Conservation (phyloP, 1,284 basidiomycete genomes). For the Marasmius tenuissimus region DNA sequence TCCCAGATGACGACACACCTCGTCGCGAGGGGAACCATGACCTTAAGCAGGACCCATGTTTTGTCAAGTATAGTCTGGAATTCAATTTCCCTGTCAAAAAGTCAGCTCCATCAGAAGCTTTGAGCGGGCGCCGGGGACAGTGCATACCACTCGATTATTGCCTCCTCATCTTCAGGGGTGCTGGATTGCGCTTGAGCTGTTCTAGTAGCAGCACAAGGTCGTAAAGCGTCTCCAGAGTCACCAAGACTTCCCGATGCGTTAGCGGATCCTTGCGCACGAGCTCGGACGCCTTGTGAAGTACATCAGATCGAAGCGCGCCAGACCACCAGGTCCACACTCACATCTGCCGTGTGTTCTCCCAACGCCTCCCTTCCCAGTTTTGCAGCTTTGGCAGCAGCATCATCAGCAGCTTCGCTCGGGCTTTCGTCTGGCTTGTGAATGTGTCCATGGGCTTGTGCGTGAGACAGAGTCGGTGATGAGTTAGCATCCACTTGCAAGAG, state of each 20-base stretch:
- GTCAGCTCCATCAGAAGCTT: slow-evolving; percentile 1
- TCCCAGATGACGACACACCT: slow-evolving; percentile 50
- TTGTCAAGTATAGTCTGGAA: slow-evolving; percentile 67
- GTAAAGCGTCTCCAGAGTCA: slow-evolving; percentile 85
- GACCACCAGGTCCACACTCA: slow-evolving; percentile 26
- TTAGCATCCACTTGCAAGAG: slow-evolving; percentile 83
- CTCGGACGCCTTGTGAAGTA: slow-evolving; percentile 44
- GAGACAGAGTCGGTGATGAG: slow-evolving; percentile 52
- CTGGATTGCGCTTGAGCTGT: slow-evolving; percentile 82
- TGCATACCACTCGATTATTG: slow-evolving; percentile 53
- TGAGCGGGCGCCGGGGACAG: not conserved
- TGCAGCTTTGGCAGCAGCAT: slow-evolving; percentile 67
- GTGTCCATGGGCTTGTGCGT: slow-evolving; percentile 46
- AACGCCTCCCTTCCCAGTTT: slow-evolving; percentile 70
- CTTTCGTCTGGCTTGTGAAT: slow-evolving; percentile 56
- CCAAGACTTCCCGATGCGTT: slow-evolving; percentile 76
- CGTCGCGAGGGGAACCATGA: slow-evolving; percentile 90
- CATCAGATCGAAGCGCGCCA: not conserved
- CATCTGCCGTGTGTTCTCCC: slow-evolving; percentile 49
- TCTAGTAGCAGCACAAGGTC: slow-evolving; percentile 86
- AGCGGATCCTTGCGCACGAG: slow-evolving; percentile 70
- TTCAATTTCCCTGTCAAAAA: slow-evolving; percentile 48
- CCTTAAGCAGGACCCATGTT: slow-evolving; percentile 82
- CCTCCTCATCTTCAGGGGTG: slow-evolving; percentile 61
- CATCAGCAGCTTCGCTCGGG: slow-evolving; percentile 28